Base-by-base conservation (phyloP, 768 basidiomycete genomes). In the Tulasnella sp. region DNA sequence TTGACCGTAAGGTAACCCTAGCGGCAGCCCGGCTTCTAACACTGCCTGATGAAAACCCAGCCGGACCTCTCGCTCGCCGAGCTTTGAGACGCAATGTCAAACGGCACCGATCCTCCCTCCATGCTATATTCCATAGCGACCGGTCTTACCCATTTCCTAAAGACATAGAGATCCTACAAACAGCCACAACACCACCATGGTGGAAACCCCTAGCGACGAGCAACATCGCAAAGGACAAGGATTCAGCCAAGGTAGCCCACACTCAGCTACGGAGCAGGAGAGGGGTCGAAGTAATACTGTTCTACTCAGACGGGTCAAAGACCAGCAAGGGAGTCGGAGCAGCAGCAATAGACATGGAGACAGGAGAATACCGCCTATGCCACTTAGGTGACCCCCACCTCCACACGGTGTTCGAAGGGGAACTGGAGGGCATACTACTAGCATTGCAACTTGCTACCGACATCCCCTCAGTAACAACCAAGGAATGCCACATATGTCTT, bases 261-360 rank as follows among this genome's bases (percentile, higher is more conserved):
- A n/a, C n/a, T n/a, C n/a, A n/a, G n/a, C n/a, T n/a, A n/a, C n/a
- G n/a, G n/a, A n/a, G n/a, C n/a, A n/a, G n/a, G n/a, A n/a, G n/a
- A n/a, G n/a, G n/a, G n/a, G n/a, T n/a, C n/a, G n/a, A n/a, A n/a
- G n/a, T n/a, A n/a, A n/a, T n/a, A n/a, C n/a, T n/a, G n/a, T n/a
- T 55, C 6, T 55, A 55, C 53, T 40, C 24, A 16, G 53, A 55
- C 25, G 53, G 53, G 22, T 55, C 53, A 4, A 55, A 43, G 19
- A 55, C 53, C 15, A 3, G 27, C 4, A n/a, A 8, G 8, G 50
- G 49, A 16, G 35, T 29, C 9, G 43, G 44, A n/a, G 50, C 50
- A 24, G 50, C 27, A 1, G 49, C 50, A 3, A 13, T 29, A 7
- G 24, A 45, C 25, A 25, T 40, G 1, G n/a, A n/a, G n/a, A n/a